A percentile compares a stretch with the other conserved stretches of the same genome.
phyloP scores from a whole-genome alignment of 169 alveolate genomes.

The Plasmodium yoelii region DNA sequence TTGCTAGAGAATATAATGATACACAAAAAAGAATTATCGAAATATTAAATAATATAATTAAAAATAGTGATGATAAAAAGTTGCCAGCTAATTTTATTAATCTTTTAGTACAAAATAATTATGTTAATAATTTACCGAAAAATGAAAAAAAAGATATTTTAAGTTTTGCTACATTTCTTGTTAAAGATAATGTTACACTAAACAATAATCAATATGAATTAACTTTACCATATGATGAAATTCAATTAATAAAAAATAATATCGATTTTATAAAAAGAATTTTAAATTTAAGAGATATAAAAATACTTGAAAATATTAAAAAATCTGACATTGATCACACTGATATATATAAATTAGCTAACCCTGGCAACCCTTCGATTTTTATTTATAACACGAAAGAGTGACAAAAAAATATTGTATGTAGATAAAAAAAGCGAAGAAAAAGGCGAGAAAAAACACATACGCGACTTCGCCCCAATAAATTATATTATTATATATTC shows the following conservation, averaged over 20 bases:
- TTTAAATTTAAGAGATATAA: constrained; percentile 74
- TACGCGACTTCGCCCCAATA: neutral
- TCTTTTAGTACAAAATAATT: constrained; percentile 76
- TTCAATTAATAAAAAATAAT: constrained; percentile 67
- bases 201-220: constrained; percentile 85
- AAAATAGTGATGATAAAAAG: constrained; percentile 74
- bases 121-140: constrained; percentile 77
- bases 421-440: neutral
- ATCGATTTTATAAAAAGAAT: constrained; percentile 68
- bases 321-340: constrained; percentile 77
- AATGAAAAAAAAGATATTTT: constrained; percentile 87
- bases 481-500: neutral
- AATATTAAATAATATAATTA: constrained; percentile 73
- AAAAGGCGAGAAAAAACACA: no score
- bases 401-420: neutral
- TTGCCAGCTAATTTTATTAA: constrained; percentile 56
- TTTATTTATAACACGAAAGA: constrained; percentile 73
- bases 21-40: constrained; percentile 77
- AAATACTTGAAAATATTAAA: constrained; percentile 78
- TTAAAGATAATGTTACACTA: constrained; percentile 85
- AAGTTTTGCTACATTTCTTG: constrained; percentile 90
- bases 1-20: constrained; percentile 76
- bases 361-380: constrained; percentile 86
- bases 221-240: constrained; percentile 82
- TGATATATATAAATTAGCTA: constrained; percentile 77